A percentile compares a stretch with the other conserved stretches of the same genome.
Evolutionary conservation across 1,139 yeast species (phyloP).

Genomic region (Lodderomyces theae): DNA sequence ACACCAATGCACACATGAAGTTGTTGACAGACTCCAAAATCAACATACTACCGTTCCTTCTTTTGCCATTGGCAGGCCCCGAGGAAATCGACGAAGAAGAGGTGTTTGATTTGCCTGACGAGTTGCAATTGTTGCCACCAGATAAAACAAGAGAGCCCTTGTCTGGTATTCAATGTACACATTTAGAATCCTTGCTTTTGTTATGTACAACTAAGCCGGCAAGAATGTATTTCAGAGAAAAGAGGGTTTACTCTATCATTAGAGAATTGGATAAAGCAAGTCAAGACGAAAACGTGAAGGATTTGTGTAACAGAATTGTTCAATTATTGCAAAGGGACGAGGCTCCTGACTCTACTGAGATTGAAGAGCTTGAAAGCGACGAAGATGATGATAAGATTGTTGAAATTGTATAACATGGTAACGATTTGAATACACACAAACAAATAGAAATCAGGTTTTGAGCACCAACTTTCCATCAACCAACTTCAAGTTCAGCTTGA

Average conservation of each 20-base stretch:
- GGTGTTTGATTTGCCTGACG: slow-evolving; percentile 84
- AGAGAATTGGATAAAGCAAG: slow-evolving; percentile 78
- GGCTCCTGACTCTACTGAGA: slow-evolving; percentile 37
- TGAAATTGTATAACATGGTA: slow-evolving; percentile 41
- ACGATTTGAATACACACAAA: neutral
- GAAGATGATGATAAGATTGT: slow-evolving; percentile 49
- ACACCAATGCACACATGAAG: slow-evolving; percentile 61
- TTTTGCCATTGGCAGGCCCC: slow-evolving; percentile 82
- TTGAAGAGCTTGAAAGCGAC: slow-evolving; percentile 31
- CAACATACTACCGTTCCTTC: slow-evolving; percentile 75
- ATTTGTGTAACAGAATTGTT: slow-evolving; percentile 70
- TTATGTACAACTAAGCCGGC: slow-evolving; percentile 71
- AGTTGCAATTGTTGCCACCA: slow-evolving; percentile 73
- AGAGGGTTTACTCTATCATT: slow-evolving; percentile 77
- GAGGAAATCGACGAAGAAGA: slow-evolving; percentile 82
- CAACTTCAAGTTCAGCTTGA: slow-evolving; percentile 66
- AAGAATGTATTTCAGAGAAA: slow-evolving; percentile 73
- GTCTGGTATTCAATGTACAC: slow-evolving; percentile 61
- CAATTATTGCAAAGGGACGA: slow-evolving; percentile 93
- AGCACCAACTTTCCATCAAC: slow-evolving; percentile 63
- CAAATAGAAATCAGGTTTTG: slow-evolving; percentile 32
- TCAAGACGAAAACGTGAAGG: slow-evolving; percentile 63
- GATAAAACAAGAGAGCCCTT: slow-evolving; percentile 79
- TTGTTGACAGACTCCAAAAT: slow-evolving; percentile 62
- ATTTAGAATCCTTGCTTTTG: slow-evolving; percentile 72